A percentile compares a stretch with the other conserved stretches of the same genome.
These are phyloP conservation scores for Pseudonitzschia multiseries DNA, from an alignment of 108 stramenopile species.

Conservation along the genomic window DNA sequence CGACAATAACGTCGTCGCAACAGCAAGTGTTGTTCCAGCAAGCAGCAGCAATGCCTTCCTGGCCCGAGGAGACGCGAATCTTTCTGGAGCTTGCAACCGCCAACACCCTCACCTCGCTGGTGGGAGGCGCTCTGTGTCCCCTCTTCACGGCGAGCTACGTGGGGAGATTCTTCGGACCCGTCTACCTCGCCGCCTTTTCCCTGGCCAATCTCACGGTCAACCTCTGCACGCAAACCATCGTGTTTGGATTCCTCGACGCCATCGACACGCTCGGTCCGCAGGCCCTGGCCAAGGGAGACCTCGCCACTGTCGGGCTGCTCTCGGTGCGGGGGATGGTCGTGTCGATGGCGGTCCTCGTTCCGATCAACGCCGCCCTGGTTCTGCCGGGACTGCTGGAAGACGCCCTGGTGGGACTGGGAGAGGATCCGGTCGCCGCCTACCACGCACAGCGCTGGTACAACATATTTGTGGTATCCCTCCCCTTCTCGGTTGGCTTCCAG, in stretches of 20 bases:
- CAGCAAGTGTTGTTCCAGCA: too few relatives aligned
- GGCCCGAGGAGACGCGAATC: neutral
- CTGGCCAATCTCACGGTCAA: conserved; percentile 51
- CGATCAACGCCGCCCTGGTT: conserved; percentile 32
- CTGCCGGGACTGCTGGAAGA: conserved; percentile 27
- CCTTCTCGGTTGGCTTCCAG: conserved; percentile 29
- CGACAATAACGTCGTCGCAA: too few relatives aligned
- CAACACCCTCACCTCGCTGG: conserved; percentile 26
- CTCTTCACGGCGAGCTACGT: conserved; percentile 39
- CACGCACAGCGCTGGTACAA: conserved; percentile 42
- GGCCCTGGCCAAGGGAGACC: conserved; percentile 37
- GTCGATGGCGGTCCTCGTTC: conserved; percentile 15
- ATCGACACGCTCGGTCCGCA: conserved; percentile 43
- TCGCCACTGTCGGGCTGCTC: conserved; percentile 33
- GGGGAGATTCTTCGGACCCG: conserved; percentile 32
- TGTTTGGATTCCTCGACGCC: conserved; percentile 40
- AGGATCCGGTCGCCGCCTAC: conserved; percentile 30
- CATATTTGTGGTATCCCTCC: conserved; percentile 37
- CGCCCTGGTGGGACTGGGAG: conserved; percentile 29
- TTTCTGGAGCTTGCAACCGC: conserved; percentile 44
- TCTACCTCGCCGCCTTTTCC: conserved; percentile 39
- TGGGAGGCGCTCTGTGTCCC: conserved; percentile 25
- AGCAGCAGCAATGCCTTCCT: too few relatives aligned
- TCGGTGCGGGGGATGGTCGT: conserved; percentile 35
- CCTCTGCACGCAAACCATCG: conserved; percentile 33